Base-by-base conservation (phyloP, 768 basidiomycete species). In the Suillus lakei region DNA sequence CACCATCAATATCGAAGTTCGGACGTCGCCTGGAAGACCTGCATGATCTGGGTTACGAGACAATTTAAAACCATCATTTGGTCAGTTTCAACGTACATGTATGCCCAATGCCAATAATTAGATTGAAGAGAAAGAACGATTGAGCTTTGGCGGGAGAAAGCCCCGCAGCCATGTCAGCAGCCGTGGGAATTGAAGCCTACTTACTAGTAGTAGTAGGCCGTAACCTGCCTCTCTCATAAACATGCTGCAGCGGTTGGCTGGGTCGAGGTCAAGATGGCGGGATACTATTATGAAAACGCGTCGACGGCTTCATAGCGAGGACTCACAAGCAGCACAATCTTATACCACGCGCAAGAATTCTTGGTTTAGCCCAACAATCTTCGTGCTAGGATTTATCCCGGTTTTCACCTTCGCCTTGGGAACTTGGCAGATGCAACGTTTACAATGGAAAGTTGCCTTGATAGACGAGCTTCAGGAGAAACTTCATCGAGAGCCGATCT, bases 401-500 rank as follows among this genome's bases (percentile, higher is more conserved):
- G 80, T 98, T 66, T 89, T 98, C 73, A 95, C 95, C 0, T 95
- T 96, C 69, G 91, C 85, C 18, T 81, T 99, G 66, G 97, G 98
- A 21, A 86, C 88, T 23, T 99, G 97, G 97, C 98, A 99, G 78
- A 81, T 99, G 38, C 86, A 93, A 70, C 88, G 98, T 56, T 85
- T 99, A 36, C 87, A 93, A 75, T 99, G 98, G 98, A 99, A 99
- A 78, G 82, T 97, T 53, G 86, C 88, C 61, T 83, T 99, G 60
- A 98, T 99, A 67, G 93, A 98, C 69, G 93, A 98, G 72, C 83
- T 99, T 41, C 92, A 98, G 74, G 89, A 93, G 77, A 97, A 98
- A 78, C 79, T 99, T 41, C 85, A 91, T 67, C 83, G 91, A 18
- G 87, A 86, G 38, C 91, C 97, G 1, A 85, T 99, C 63, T 72